Base-by-base conservation (phyloP, 1,139 yeast species). In the Yamadazyma buinensis region DNA sequence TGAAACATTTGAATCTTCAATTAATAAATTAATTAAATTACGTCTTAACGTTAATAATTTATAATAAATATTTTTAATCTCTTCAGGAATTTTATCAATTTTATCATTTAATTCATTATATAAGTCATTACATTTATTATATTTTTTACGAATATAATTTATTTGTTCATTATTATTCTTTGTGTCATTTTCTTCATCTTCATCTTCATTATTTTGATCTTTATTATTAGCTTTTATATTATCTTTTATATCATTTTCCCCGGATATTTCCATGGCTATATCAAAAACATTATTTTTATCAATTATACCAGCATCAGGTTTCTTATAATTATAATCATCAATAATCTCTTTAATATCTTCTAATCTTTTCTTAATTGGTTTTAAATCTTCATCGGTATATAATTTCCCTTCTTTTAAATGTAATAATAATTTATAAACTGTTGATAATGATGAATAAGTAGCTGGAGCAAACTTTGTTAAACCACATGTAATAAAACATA, bases 401-500 rank as follows among this genome's bases (percentile, higher is more conserved):
- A 85, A 86, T 38, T 79, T 80, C 37, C 87, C 77, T 51, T 85
- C 95, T 46, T 77, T 75, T 41, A 90, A 66, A 59, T 90, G 97
- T 42, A 79, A 84, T 44, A 92, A 67, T 40, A 92, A 64, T 48
- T 92, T 77, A 59, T 80, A 80, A 9, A 92, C 95, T 0, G 97
- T 86, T 29, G 88, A 73, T 32, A 90, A 65, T 7, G 95, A 84
- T 7, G 95, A 88, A 59, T 84, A 92, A 1, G 95, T 86, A 3
- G 97, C 95, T 1, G 97, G 96, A 1, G 96, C 95, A 28, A 86
- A 76, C 47, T 87, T 82, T 36, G 84, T 84, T 47, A 87, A 69
- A 3, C 98, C 98, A 42, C 94, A 94, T 1, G 97, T 86, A 46
- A 90, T 75, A 56, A 88, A 85, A 44, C 95, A 84, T 36, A 92